phyloP scores from a whole-genome alignment of 2,329 filamentous ascomycete genomes.

The Colletotrichum acutatum region DNA sequence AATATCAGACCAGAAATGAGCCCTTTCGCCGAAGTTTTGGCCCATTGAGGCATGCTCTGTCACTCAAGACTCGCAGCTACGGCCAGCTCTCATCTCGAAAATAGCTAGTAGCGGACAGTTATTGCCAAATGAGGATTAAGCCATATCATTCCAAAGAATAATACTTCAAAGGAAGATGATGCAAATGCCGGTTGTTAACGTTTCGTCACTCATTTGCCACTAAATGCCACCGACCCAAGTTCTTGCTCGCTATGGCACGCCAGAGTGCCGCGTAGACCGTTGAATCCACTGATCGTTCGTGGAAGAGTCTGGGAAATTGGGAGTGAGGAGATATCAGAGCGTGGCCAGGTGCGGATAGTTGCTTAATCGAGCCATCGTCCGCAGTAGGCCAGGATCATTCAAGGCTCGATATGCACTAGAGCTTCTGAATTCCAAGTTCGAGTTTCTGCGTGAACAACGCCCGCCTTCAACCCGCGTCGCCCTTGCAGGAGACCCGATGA shows the following conservation, averaged over 20 bases:
- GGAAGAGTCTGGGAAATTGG: background rate
- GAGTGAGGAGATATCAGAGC: background rate
- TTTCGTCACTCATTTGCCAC: conserved; percentile 1
- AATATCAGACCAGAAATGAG: background rate
- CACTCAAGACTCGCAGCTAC: background rate
- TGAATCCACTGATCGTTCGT: background rate
- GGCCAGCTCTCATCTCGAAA: background rate
- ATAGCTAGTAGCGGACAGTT: background rate
- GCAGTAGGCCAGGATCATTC: conserved; percentile 6
- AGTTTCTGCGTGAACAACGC: background rate
- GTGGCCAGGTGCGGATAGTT: background rate
- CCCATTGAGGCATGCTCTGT: background rate
- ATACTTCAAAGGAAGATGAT: background rate
- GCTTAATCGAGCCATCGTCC: conserved; percentile 17
- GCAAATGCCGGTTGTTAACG: background rate
- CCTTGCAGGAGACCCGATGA: conserved; percentile 32
- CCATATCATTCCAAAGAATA: background rate
- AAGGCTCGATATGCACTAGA: conserved; percentile 6
- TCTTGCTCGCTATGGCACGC: conserved; percentile 9
- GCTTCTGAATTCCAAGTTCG: background rate
- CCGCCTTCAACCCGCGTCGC: background rate
- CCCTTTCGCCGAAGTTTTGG: background rate
- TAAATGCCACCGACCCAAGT: conserved; percentile 12
- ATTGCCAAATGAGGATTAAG: background rate
- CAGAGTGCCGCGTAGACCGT: background rate